Conservation (phyloP, 495 filamentous ascomycete genomes). For the Aspergillus heteromorphus region DNA sequence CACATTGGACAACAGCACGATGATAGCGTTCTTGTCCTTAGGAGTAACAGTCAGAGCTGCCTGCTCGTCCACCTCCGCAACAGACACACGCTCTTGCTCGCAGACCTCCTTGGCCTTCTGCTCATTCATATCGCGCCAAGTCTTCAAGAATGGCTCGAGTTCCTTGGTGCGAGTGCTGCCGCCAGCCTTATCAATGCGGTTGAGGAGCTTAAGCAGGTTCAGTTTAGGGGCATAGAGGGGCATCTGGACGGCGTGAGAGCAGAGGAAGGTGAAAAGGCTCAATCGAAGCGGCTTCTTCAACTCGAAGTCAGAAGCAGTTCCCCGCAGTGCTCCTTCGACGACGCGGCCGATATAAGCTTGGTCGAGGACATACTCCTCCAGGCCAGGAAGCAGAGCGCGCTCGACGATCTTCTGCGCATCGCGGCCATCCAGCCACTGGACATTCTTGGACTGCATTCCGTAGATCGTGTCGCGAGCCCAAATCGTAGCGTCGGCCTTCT, state of each 20-base stretch:
- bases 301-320: constrained; percentile 41
- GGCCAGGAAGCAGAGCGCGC: constrained; percentile 56
- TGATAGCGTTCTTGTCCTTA: constrained; percentile 62
- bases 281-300: constrained; percentile 61
- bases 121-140: constrained; percentile 52
- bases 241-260: constrained; percentile 61
- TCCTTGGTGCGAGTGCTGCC: constrained; percentile 60
- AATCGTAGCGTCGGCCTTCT: constrained; percentile 27
- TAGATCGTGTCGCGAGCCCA: constrained; percentile 58
- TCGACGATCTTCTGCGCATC: constrained; percentile 56
- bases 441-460: constrained; percentile 42
- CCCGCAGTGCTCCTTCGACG: constrained; percentile 53
- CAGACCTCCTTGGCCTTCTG: constrained; percentile 41
- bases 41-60: constrained; percentile 57
- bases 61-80: constrained; percentile 51
- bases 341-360: constrained; percentile 54
- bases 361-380: constrained; percentile 84
- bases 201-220: constrained; percentile 63
- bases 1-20: constrained; percentile 48
- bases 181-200: constrained; percentile 62
- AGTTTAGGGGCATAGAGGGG: constrained; percentile 64
- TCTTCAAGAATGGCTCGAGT: constrained; percentile 61
- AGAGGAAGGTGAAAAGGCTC: constrained; percentile 67
- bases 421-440: constrained; percentile 55
- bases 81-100: constrained; percentile 55